Evolutionary conservation across 306 rosid genomes (phyloP), one percentile per base, ranked within the genome.

Genomic region (Crataegus laevigata): DNA sequence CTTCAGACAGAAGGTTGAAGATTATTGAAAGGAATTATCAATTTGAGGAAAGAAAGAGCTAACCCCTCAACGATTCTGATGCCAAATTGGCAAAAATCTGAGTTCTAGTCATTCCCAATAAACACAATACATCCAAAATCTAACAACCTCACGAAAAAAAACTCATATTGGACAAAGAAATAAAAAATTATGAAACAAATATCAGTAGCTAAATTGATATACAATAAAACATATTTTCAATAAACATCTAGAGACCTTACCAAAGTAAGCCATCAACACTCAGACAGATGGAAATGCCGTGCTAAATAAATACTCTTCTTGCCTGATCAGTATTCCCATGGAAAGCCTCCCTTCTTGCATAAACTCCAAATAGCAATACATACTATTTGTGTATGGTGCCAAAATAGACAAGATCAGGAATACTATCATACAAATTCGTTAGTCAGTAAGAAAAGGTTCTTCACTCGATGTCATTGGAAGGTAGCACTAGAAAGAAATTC

Each of bases 261-360:
- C 96, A 79, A 61, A 57, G 97, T 86, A 71, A 90, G 91, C 79
- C 93, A 73, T 91, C 97, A 50, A 85, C 43, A 40, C 43, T 42
- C 45, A n/a, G 3, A 42, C 76, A 36, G 93, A 89, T 80, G 83
- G 79, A 84, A 94, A 80, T 32, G 98, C 93, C 98, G 87, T 91
- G 85, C 90, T 97, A 90, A 91, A 40, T 40, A 9, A 38, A 91
- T 65, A 94, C 89, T 85, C 86, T 91, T 72, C 98, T 91, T 75
- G 98, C 94, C 69, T 87, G 90, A 80, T 87, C 96, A 63, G 87
- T 76, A 77, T 94, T 90, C 67, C 96, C 96, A 62, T 90, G 84
- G 63, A 71, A 75, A 75, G 96, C 98, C 86, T 94, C 98, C 80
- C 98, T 89, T 30, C 75, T 82, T 75, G 97, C 98, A 84, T 91